Evolutionary conservation across 2,329 filamentous ascomycete species (phyloP), one percentile per base, ranked within the genome.

Genomic region (Microsporum audouinii): DNA sequence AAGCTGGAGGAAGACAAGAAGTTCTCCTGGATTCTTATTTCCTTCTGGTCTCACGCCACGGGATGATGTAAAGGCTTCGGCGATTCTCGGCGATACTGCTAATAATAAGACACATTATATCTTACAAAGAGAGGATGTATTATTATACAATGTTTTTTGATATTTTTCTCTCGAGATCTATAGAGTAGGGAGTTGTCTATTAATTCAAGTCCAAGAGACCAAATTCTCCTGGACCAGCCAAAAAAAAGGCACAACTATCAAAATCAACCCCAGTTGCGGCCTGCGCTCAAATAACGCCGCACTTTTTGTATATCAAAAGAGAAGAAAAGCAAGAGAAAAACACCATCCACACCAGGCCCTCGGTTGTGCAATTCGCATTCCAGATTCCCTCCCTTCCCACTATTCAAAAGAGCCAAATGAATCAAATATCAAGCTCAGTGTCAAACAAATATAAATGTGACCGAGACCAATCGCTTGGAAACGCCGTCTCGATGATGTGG

Each of bases 121-220:
- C n/a, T 53, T 53, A 53, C 27, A 53, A 2, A 8, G 55, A 27
- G 5, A 14, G 51, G 14, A 57, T 39, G 27, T 53, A 34, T 53
- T 58, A 53, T 51, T 57, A 53, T 45, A 51, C 45, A 34, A 53
- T 47, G 31, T 57, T 53, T 58, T 59, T 57, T 62, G 39, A 51
- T 23, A 31, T 60, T 36, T 31, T 57, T 51, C 39, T 45, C 39
- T 31, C 14, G n/a, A 38, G 2, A 38, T 34, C 55, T 57, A 57
- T 57, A 64, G 65, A 67, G 65, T 64, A 63, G 64, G 65, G 64
- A 65, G 59, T 63, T 65, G 62, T 66, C 65, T 67, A 66, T 62
- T 27, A 23, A 29, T 29, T 23, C 43, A 17, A 29, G n/a, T 10
- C 23, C 43, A 29, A 29, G 39, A 41, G n/a, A 23, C 43, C n/a